Evolutionary conservation across 192 early-diverging fungal species (phyloP).

Genomic region (Umbelopsis ramanniana): DNA sequence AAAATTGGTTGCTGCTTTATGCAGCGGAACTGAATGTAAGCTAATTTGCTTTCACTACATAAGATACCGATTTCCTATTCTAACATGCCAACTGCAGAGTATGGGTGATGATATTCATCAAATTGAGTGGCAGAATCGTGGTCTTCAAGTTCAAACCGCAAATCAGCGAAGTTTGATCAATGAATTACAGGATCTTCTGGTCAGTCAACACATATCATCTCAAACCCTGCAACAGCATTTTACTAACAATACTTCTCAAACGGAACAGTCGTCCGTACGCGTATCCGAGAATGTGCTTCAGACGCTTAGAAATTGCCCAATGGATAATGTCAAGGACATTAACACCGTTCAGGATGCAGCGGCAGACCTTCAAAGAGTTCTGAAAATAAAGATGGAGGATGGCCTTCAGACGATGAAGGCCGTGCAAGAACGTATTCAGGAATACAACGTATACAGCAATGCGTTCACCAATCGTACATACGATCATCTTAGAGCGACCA

Average conservation of each 20-base stretch:
- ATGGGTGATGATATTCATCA: slow-evolving; percentile 96
- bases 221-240: neutral
- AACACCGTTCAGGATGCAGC: slow-evolving; percentile 67
- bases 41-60: neutral
- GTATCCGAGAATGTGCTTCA: slow-evolving; percentile 28
- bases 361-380: slow-evolving; percentile 66
- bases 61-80: neutral
- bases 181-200: slow-evolving; percentile 86
- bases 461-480: slow-evolving; percentile 67
- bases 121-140: slow-evolving; percentile 92
- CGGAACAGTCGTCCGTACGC: neutral
- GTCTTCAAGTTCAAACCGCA: slow-evolving; percentile 82
- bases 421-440: slow-evolving; percentile 66
- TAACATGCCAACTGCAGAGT: slow-evolving; percentile 54
- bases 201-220: slow-evolving; percentile 32
- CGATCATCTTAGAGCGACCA: slow-evolving; percentile 67
- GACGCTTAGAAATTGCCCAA: slow-evolving; percentile 64
- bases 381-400: slow-evolving; percentile 62
- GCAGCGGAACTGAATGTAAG: slow-evolving; percentile 83
- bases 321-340: slow-evolving; percentile 65
- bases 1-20: slow-evolving; percentile 86
- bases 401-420: slow-evolving; percentile 57
- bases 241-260: neutral
- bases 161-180: slow-evolving; percentile 86
- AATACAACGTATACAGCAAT: slow-evolving; percentile 65